A percentile compares a stretch with the other conserved stretches of the same genome.
phyloP scores from a whole-genome alignment of 116 monocot genomes.

The Cymodocea nodosa region DNA sequence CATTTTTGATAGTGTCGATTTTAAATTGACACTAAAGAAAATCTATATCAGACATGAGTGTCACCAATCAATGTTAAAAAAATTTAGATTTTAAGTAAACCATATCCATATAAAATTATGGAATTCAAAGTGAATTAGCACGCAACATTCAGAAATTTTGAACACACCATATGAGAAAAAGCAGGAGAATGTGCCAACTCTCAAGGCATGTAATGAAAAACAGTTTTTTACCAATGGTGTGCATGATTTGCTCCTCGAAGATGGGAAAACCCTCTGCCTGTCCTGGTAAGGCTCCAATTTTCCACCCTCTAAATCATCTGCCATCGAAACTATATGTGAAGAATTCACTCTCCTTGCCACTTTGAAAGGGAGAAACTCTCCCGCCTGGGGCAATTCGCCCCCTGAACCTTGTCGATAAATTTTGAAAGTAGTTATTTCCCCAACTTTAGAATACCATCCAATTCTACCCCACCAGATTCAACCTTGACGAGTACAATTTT shows the following conservation, averaged over 20 bases:
- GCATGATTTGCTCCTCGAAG: slow-evolving; percentile 59
- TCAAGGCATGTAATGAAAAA: neutral
- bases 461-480: neutral
- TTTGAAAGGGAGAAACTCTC: slow-evolving; percentile 68
- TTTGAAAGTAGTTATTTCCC: slow-evolving; percentile 11
- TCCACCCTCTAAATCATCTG: slow-evolving; percentile 78
- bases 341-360: slow-evolving; percentile 60
- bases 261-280: slow-evolving; percentile 53
- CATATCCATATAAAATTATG: too few species aligned
- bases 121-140: too few species aligned
- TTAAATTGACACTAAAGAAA: too few species aligned
- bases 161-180: neutral
- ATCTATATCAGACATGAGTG: too few species aligned
- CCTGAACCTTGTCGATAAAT: slow-evolving; percentile 84
- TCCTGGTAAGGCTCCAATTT: slow-evolving; percentile 38
- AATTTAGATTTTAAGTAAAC: too few species aligned
- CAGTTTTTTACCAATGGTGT: slow-evolving; percentile 43
- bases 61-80: too few species aligned
- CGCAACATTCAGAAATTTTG: too few species aligned
- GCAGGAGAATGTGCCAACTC: neutral
- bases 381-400: slow-evolving; percentile 71
- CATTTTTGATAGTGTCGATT: too few species aligned
- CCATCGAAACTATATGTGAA: slow-evolving; percentile 60
- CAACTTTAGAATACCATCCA: neutral
- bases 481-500: too few species aligned